phyloP scores from a whole-genome alignment of 2,329 filamentous ascomycete genomes.

The Ciborinia camelliae region DNA sequence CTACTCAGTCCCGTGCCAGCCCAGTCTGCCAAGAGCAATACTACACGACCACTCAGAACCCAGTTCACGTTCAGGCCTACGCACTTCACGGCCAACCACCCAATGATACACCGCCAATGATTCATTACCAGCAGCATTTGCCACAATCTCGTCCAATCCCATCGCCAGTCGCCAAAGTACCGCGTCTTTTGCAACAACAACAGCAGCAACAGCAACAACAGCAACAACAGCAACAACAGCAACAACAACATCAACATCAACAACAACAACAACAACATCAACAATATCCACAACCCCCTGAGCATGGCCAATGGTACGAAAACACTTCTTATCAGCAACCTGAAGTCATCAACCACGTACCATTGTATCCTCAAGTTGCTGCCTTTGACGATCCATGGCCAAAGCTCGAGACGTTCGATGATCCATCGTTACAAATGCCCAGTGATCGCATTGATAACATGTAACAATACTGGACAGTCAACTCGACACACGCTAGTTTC shows the following conservation, averaged over 20 bases:
- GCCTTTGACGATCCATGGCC: conserved; percentile 54
- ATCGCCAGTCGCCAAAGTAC: conserved; percentile 35
- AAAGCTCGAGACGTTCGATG: conserved; percentile 55
- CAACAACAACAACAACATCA: too few relatives aligned
- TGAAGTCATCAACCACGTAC: conserved; percentile 53
- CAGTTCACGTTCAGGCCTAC: conserved; percentile 48
- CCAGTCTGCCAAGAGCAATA: conserved; percentile 52
- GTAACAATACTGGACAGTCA: conserved; percentile 37
- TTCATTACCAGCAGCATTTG: conserved; percentile 37
- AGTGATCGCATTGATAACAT: conserved; percentile 56
- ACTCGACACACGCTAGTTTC: conserved; percentile 19
- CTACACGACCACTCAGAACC: conserved; percentile 51
- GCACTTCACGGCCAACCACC: conserved; percentile 48
- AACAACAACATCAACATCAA: too few relatives aligned
- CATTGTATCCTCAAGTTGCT: conserved; percentile 49
- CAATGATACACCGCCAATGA: conserved; percentile 45
- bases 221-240: too few relatives aligned
- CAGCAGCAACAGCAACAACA: conserved; percentile 44
- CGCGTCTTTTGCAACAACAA: conserved; percentile 39
- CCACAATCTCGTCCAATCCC: conserved; percentile 31
- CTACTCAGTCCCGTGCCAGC: conserved; percentile 52
- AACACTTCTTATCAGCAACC: conserved; percentile 52
- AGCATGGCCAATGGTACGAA: conserved; percentile 53
- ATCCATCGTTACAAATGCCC: conserved; percentile 56
- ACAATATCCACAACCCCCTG: conserved; percentile 42